Base-by-base conservation (phyloP, 1,284 basidiomycete genomes). In the Cutaneotrichosporon sp. region DNA sequence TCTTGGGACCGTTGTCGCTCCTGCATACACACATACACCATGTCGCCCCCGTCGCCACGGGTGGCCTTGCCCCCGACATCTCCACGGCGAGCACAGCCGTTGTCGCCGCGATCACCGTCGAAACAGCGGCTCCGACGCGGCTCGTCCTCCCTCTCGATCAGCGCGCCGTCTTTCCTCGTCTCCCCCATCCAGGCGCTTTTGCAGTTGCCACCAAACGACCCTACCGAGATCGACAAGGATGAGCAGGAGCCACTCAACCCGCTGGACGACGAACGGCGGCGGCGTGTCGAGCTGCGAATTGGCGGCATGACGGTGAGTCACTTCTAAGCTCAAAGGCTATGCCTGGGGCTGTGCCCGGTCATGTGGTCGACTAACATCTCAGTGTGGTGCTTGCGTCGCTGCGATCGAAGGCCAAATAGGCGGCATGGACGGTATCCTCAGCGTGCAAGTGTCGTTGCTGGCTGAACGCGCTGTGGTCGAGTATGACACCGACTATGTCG, bases 321-420 rank as follows among this genome's bases (percentile, higher is more conserved):
- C n/a, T 22, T 34, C 22, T n/a, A n/a, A 45, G 13, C 23, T 14
- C 38, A 30, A n/a, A 37, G 20, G 22, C 12, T 20, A 17, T 30
- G 41, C 21, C 43, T n/a, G 26, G 26, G 26, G 26, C 26, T 30
- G 26, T 30, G 26, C 26, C 10, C 26, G 5, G 7, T 30, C 26
- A n/a, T 30, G 7, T 30, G 7, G 34, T 4, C 12, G n/a, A 43
- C 48, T 52, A 26, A 53, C 49, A 51, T 47, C 7, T 10, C 61
- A 77, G 60, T 78, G 76, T 55, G 76, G 77, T 4, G 77, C 77
- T 7, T 78, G 77, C 53, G 77, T 78, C 4, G 76, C 77, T 1
- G 84, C 90, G n/a, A 97, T 98, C 61, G 96, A 99, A 72, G 82
- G 84, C 20, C 88, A 89, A 78, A 81, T 99, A n/a, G 79, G 85